Base-by-base conservation (phyloP, 1,284 basidiomycete species). In the Trichosporon sp. region DNA sequence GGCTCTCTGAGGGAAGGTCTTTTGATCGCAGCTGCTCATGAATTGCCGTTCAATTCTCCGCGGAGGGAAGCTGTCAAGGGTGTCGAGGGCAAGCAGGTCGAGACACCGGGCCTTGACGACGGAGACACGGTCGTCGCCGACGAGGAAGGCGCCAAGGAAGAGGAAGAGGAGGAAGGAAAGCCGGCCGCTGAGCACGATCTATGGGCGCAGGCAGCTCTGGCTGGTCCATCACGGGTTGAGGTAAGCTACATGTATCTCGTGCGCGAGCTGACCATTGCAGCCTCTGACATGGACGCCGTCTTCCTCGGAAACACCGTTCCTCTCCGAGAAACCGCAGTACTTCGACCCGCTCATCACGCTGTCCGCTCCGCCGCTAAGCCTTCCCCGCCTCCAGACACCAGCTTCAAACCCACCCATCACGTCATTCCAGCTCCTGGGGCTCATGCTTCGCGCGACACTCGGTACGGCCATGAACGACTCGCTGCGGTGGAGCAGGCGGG, bases 361-460 rank as follows among this genome's bases (percentile, higher is more conserved):
- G 11, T 62, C 68, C 6, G 74, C 74, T 13, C 75, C 75, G 0
- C 68, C 72, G 0, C 62, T 75, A 1, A 27, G 65, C 1, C 68
- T 77, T 7, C 74, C 76, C 1, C 68, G 66, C 11, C 66, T 78
- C 0, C 62, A 63, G 8, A 66, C 72, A 3, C 58, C 70, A 0
- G 31, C 66, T 0, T 56, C 44, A 8, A 53, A 44, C 13, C 72
- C 70, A 2, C 66, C 75, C 4, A 56, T 67, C 9, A 66, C 75
- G 25, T 68, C 74, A 7, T 60, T 62, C 8, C 56, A 65, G 4
- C 66, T 79, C 0, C 66, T 80, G 32, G 66, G 71, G 9, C 68
- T 77, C 11, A 70, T 80, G 69, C 73, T 81, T 63, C 71, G 72
- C 11, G 72, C 80, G 2, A 78, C 80, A 2, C 60, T 79, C 27